These are phyloP conservation scores for Setaria italica DNA, from an alignment of 202 grass and related monocot species.

Conservation along the genomic window DNA sequence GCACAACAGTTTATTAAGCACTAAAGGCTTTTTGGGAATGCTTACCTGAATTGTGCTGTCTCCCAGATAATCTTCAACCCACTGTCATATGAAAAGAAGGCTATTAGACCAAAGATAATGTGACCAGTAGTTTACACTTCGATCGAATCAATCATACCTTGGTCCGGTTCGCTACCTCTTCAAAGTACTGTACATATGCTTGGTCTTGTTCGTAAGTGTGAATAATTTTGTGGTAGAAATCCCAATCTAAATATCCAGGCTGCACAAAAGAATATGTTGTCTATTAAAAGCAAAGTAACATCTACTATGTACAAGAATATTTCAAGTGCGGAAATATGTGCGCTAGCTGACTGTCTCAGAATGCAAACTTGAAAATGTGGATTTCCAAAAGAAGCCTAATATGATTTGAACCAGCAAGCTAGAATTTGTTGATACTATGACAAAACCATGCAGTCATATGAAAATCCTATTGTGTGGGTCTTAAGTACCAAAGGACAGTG, in stretches of 20 bases:
- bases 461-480: not conserved
- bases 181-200: constrained; percentile 24
- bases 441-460: not conserved
- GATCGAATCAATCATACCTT: constrained; percentile 16
- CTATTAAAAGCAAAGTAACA: no score
- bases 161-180: constrained; percentile 8
- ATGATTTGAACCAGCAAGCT: not conserved
- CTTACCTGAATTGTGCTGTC: not conserved
- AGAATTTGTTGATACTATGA: not conserved
- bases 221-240: no score
- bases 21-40: not conserved
- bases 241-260: not conserved
- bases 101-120: not conserved
- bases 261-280: not conserved
- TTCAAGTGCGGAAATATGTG: not conserved
- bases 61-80: constrained; percentile 4
- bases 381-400: not conserved
- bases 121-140: not conserved
- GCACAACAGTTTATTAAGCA: not conserved
- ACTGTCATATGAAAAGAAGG: constrained; percentile 32
- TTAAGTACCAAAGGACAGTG: not conserved
- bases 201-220: not conserved
- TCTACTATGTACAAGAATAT: not conserved
- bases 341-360: not conserved
- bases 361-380: not conserved